Conservation (phyloP, 768 basidiomycete species). For the Gautieria morchelliformis region DNA sequence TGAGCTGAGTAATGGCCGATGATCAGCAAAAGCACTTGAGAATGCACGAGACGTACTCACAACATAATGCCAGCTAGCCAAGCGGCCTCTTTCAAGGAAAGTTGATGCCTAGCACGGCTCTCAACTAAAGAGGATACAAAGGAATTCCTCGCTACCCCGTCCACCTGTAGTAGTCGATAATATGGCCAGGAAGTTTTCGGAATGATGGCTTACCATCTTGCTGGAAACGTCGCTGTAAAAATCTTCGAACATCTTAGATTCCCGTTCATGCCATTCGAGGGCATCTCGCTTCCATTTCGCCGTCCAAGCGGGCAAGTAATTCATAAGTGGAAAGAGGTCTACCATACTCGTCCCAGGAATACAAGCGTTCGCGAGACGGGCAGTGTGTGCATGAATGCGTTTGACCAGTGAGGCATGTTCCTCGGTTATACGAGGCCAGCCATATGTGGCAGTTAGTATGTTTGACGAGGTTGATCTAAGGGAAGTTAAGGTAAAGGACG, state of each 20-base stretch:
- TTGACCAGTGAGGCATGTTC: constrained; percentile 13
- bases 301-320: constrained; percentile 20
- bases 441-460: constrained; percentile 20
- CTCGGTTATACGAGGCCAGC: constrained; percentile 10
- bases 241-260: constrained; percentile 17
- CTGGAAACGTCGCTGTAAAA: constrained; percentile 11
- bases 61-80: neutral
- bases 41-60: neutral
- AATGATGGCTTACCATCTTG: neutral
- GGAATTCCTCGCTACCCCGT: neutral
- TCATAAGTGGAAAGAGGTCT: constrained; percentile 27
- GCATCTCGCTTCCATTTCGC: constrained; percentile 23
- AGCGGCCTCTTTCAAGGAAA: too few species aligned
- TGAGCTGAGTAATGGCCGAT: too few species aligned
- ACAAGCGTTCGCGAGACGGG: constrained; percentile 23
- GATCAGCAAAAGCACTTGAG: neutral
- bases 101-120: too few species aligned
- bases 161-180: neutral
- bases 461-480: constrained; percentile 20
- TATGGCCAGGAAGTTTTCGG: neutral
- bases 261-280: constrained; percentile 14
- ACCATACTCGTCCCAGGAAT: constrained; percentile 28
- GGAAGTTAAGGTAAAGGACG: too few species aligned
- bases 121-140: too few species aligned
- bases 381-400: constrained; percentile 16